These are phyloP conservation scores for Tricholoma bakamatsutake DNA, from an alignment of 768 basidiomycete species.

Conservation along the genomic window DNA sequence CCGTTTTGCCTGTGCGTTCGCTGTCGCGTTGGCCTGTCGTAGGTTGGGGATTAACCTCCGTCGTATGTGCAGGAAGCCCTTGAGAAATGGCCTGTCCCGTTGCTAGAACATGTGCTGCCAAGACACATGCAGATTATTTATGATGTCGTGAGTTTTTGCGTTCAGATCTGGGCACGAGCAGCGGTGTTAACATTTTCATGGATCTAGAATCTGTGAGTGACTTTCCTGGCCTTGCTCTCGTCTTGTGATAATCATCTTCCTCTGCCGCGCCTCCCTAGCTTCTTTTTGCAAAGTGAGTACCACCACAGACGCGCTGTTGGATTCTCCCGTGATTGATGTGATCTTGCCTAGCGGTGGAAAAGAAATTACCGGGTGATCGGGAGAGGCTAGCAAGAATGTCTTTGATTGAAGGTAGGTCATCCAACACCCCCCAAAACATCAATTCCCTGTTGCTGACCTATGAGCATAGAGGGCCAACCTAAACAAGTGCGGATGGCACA, in stretches of 20 bases:
- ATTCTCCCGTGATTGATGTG: neutral
- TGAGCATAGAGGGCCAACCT: slow-evolving; percentile 67
- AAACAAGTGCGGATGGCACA: slow-evolving; percentile 89
- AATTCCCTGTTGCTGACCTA: neutral
- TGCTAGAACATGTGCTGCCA: slow-evolving; percentile 82
- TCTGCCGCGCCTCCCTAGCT: slow-evolving; percentile 26
- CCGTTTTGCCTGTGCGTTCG: slow-evolving; percentile 73
- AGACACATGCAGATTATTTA: slow-evolving; percentile 91
- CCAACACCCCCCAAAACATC: neutral
- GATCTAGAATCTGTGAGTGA: slow-evolving; percentile 44
- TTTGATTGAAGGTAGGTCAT: slow-evolving; percentile 70
- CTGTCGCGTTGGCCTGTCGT: neutral
- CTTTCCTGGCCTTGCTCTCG: neutral
- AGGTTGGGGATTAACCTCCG: neutral
- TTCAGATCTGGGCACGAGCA: neutral
- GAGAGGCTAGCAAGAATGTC: slow-evolving; percentile 83
- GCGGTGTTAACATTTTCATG: neutral
- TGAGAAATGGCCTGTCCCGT: slow-evolving; percentile 89
- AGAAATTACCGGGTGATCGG: slow-evolving; percentile 82
- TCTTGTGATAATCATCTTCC: neutral
- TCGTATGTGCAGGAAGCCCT: slow-evolving; percentile 54
- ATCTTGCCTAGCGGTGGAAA: slow-evolving; percentile 61
- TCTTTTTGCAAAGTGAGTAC: slow-evolving; percentile 63
- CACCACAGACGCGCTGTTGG: neutral
- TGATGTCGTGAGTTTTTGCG: slow-evolving; percentile 59